phyloP scores from a whole-genome alignment of 2,329 filamentous ascomycete species.

The Chaetomiaceae sp. region DNA sequence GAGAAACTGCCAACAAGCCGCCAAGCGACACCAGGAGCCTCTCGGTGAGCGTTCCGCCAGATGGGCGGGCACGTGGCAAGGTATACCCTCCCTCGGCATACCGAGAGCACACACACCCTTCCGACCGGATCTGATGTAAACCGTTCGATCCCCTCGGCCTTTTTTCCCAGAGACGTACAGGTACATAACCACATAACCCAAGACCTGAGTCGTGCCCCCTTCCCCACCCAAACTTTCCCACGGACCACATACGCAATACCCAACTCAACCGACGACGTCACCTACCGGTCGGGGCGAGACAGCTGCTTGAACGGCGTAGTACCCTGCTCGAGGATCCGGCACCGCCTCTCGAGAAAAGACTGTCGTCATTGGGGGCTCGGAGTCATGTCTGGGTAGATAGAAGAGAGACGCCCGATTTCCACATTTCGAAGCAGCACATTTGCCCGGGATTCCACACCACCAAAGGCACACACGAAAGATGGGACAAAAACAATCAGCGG shows the following conservation, averaged over 20 bases:
- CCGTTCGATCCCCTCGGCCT: not conserved
- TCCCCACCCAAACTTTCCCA: too few species aligned
- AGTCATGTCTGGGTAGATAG: not conserved
- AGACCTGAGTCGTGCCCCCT: too few species aligned
- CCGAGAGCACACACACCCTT: conserved; percentile 1
- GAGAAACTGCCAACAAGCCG: not conserved
- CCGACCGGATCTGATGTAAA: not conserved
- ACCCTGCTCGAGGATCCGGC: too few species aligned
- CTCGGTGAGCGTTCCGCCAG: conserved; percentile 10
- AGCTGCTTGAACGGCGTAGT: too few species aligned
- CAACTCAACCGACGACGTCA: too few species aligned
- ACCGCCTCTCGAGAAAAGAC: too few species aligned
- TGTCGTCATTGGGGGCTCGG: not conserved
- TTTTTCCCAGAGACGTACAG: too few species aligned
- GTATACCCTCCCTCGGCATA: not conserved
- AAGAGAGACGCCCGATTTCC: not conserved
- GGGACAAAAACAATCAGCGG: conserved; percentile 20
- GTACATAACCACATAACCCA: too few species aligned
- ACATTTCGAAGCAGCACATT: not conserved
- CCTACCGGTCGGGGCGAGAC: too few species aligned
- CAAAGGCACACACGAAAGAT: conserved; percentile 1
- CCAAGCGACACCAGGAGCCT: conserved; percentile 1
- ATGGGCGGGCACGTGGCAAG: conserved; percentile 17
- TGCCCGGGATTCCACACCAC: too few species aligned
- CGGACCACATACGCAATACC: too few species aligned